These are phyloP conservation scores for Mastigamoeba balamuthi DNA, from an alignment of 78 protist species.

Conservation along the genomic window DNA sequence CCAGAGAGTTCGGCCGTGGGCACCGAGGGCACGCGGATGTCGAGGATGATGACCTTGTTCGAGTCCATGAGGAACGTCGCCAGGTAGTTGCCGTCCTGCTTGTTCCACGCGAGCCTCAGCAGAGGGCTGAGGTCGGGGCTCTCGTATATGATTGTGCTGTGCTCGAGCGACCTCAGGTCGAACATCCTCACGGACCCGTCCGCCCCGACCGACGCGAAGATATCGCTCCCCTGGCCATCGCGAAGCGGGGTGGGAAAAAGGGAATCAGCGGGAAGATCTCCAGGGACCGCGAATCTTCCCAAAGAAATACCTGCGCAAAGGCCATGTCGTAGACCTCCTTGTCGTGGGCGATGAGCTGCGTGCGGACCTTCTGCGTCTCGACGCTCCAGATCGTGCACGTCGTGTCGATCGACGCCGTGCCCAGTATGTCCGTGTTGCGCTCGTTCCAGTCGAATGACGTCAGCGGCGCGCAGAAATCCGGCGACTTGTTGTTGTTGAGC, in stretches of 20 bases:
- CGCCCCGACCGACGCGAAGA: slow-evolving; percentile 85
- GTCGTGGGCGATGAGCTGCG: slow-evolving; percentile 99
- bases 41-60: slow-evolving; percentile 13
- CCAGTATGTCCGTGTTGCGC: slow-evolving; percentile 73
- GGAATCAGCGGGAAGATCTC: background rate
- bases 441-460: slow-evolving; percentile 97
- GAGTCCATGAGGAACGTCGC: slow-evolving; percentile 83
- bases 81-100: slow-evolving; percentile 85
- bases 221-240: slow-evolving; percentile 24
- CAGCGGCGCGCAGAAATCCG: slow-evolving; percentile 94
- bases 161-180: slow-evolving; percentile 90
- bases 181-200: slow-evolving; percentile 96
- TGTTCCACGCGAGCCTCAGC: slow-evolving; percentile 90
- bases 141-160: slow-evolving; percentile 95
- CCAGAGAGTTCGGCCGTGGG: slow-evolving; percentile 79
- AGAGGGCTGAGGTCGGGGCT: slow-evolving; percentile 65
- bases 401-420: slow-evolving; percentile 82
- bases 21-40: slow-evolving; percentile 68
- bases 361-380: slow-evolving; percentile 24
- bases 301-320: slow-evolving; percentile 32
- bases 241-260: background rate
- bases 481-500: slow-evolving; percentile 23
- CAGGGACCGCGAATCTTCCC: too few relatives aligned
- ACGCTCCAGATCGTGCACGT: slow-evolving; percentile 95
- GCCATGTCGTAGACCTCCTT: slow-evolving; percentile 96